A percentile compares a stretch with the other conserved stretches of the same genome.
These are phyloP conservation scores for Insectozyma bohioensis DNA, from an alignment of 1,139 yeast genomes.

Conservation along the genomic window DNA sequence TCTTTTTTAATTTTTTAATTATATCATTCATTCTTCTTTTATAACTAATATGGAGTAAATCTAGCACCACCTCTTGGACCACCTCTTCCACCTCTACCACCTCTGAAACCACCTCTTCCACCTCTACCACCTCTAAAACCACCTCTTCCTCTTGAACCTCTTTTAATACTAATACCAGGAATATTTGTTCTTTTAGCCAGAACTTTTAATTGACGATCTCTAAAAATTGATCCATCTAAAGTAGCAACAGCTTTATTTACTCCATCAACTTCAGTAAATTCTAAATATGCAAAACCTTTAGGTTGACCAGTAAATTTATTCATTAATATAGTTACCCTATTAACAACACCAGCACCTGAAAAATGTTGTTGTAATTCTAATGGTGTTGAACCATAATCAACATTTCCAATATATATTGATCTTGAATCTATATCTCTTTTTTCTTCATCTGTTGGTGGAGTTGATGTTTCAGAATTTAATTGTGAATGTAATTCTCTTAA, in stretches of 20 bases:
- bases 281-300: conserved; percentile 84
- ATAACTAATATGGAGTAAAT: conserved; percentile 21
- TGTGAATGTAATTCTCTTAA: conserved; percentile 27
- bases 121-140: conserved; percentile 27
- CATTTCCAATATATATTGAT: conserved; percentile 85
- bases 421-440: conserved; percentile 62
- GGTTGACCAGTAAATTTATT: conserved; percentile 77
- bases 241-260: conserved; percentile 64
- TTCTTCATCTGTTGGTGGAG: conserved; percentile 26
- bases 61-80: conserved; percentile 21
- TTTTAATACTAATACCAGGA: conserved; percentile 58
- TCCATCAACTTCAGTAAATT: conserved; percentile 62
- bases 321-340: conserved; percentile 77
- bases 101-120: conserved; percentile 20
- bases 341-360: conserved; percentile 70
- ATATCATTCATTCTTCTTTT: not conserved
- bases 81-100: conserved; percentile 29
- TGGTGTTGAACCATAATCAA: conserved; percentile 78
- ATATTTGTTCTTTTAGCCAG: conserved; percentile 76
- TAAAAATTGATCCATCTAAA: conserved; percentile 63
- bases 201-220: conserved; percentile 71
- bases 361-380: conserved; percentile 80
- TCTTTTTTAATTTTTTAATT: not conserved
- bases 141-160: conserved; percentile 43
- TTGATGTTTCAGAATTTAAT: conserved; percentile 14